Evolutionary conservation across 768 basidiomycete genomes (phyloP).

Genomic region (Russula brevipes): DNA sequence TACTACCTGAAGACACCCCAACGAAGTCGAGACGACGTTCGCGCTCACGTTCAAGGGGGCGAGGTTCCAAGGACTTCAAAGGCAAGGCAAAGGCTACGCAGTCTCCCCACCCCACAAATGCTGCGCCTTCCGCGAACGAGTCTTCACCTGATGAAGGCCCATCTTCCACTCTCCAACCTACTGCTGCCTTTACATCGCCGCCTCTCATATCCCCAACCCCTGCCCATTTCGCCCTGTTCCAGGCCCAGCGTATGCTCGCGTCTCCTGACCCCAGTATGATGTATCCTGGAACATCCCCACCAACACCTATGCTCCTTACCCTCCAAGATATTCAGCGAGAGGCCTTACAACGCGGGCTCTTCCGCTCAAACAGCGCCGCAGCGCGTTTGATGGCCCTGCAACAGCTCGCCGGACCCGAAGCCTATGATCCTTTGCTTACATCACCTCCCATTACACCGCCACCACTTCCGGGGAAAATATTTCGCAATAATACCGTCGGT

Average conservation of each 20-base stretch:
- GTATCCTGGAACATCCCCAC: constrained; percentile 61
- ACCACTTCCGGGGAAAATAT: constrained; percentile 40
- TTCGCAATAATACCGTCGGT: constrained; percentile 74
- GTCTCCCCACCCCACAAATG: constrained; percentile 43
- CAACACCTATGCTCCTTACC: constrained; percentile 65
- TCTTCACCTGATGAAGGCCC: constrained; percentile 56
- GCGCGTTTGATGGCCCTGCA: constrained; percentile 76
- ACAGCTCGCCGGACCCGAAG: constrained; percentile 73
- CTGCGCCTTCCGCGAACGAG: constrained; percentile 48
- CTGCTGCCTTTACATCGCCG: constrained; percentile 13
- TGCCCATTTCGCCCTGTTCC: constrained; percentile 41
- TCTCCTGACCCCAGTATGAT: constrained; percentile 52
- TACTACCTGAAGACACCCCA: constrained; percentile 28
- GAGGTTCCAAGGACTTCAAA: constrained; percentile 69
- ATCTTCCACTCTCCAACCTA: constrained; percentile 28
- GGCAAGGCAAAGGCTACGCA: constrained; percentile 34
- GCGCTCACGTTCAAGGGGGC: constrained; percentile 57
- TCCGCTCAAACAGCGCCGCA: constrained; percentile 87
- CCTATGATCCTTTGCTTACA: constrained; percentile 49
- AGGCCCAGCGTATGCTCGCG: constrained; percentile 21
- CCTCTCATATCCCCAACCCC: constrained; percentile 53
- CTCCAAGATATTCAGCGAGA: constrained; percentile 67
- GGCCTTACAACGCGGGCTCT: constrained; percentile 46
- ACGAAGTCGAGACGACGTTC: constrained; percentile 57
- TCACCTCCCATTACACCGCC: constrained; percentile 46